phyloP scores from a whole-genome alignment of 2,329 filamentous ascomycete species.

The Pseudogymnoascus sp. region DNA sequence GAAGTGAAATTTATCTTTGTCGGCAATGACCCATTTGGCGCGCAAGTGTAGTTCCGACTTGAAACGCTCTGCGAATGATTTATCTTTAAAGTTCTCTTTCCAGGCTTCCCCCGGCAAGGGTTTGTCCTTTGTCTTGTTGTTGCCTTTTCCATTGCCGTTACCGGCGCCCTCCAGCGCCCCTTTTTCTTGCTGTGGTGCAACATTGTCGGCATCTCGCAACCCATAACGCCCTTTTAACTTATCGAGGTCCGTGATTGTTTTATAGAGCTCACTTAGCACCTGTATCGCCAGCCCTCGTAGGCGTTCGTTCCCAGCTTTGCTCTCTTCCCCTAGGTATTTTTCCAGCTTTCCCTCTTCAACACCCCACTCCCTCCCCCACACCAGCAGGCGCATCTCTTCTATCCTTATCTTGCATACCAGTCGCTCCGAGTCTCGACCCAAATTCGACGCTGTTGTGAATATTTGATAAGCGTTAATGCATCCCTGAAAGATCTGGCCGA shows the following conservation, averaged over 20 bases:
- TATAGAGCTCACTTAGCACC: conserved; percentile 36
- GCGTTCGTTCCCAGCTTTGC: conserved; percentile 28
- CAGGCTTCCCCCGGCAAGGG: background rate
- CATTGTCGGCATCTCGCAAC: conserved; percentile 25
- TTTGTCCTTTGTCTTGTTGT: conserved; percentile 1
- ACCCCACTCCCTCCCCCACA: conserved; percentile 42
- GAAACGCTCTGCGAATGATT: conserved; percentile 7
- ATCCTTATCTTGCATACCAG: conserved; percentile 41
- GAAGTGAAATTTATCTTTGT: conserved; percentile 38
- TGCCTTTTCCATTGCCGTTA: conserved; percentile 15
- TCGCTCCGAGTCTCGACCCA: conserved; percentile 37
- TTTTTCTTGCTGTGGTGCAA: background rate
- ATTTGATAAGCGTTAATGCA: conserved; percentile 39
- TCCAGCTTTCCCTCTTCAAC: conserved; percentile 38
- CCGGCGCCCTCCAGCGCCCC: conserved; percentile 14
- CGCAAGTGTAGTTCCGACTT: conserved; percentile 24
- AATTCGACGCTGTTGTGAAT: conserved; percentile 36
- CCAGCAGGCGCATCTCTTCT: conserved; percentile 40
- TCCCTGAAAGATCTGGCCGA: conserved; percentile 41
- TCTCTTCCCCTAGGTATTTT: conserved; percentile 33
- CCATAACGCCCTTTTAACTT: conserved; percentile 37
- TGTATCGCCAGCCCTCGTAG: conserved; percentile 34
- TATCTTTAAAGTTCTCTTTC: conserved; percentile 1
- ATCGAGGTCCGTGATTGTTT: conserved; percentile 37
- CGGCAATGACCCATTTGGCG: conserved; percentile 39